Base-by-base conservation (phyloP, 148 eudicot genomes). In the Rhododendron molle region DNA sequence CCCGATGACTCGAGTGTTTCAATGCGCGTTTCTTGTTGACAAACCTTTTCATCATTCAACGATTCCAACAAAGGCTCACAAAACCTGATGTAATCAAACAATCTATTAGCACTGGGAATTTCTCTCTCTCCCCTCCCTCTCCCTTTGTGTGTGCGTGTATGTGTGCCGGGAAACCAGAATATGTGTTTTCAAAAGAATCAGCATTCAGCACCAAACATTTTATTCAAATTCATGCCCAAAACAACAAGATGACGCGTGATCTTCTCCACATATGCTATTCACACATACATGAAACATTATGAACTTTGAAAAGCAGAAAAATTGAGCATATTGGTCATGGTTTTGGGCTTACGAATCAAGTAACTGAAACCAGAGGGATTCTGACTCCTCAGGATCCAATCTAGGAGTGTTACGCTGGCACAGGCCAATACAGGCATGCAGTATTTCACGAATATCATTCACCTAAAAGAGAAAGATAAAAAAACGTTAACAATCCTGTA, bases 401-500 rank as follows among this genome's bases (percentile, higher is more conserved):
- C 97, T 94, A 40, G 95, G 93, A 83, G 96, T 93, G 89, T 96
- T 95, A 34, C 98, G 91, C 87, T 94, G 98, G 91, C 99, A 96
- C 44, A 96, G 90, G 77, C 94, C 96, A 89, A 95, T 85, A 92
- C 98, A 95, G 32, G 97, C 90, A 54, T 69, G 94, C 84, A 94
- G 82, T 83, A 92, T 92, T 77, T 89, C 92, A 69, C 85, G 84
- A 79, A 95, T 88, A 76, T 91, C 95, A 77, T 89, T 88, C 49
- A 92, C 96, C 99, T 96, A 88, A 80, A 87, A 89, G 76, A 56
- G 77, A 76, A 83, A 50, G 47, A 71, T 23, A 11, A 81, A 36
- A 80, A 67, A 58, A 32, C 46, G 49, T n/a, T 30, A 47, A 67
- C 49, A 67, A 71, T 56, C 14, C 73, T 69, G 58, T 30, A 40